Base-by-base conservation (phyloP, 2,329 filamentous ascomycete genomes). In the Thelonectria discophora region DNA sequence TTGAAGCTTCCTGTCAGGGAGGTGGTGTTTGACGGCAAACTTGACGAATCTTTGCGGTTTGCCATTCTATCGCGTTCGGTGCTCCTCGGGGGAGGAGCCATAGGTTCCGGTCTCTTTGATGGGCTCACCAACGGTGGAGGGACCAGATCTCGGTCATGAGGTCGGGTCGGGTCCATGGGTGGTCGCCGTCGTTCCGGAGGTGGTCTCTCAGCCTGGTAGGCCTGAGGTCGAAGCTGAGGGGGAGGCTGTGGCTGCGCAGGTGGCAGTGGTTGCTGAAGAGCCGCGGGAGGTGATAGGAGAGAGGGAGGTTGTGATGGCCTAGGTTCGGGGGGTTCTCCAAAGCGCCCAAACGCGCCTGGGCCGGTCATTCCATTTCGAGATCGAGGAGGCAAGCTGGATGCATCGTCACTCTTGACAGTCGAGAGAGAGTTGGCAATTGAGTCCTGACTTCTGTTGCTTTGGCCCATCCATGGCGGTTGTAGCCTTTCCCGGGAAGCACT, bases 141-240 rank as follows among this genome's bases (percentile, higher is more conserved):
- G 3, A 88, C 84, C 37, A 88, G 74, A 54, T 85, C 82, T 49
- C 80, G 81, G 65, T 88, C 81, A 51, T 81, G 79, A 8, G 84
- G 84, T 32, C 85, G 79, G 7, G 83, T 75, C 8, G 84, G 82
- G 61, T 89, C 85, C 86, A 91, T 90, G 0, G 88, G 87, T 2
- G 89, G 89, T 50, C 89, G 79, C 73, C 84, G 88, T 63, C 89
- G 81, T 67, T 90, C 88, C 0, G 89, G 89, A 1, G 86, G 82
- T 34, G 80, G 80, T 20, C 83, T 77, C 37, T 82, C 82, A 8
- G 63, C 52, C 42, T 71, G 73, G 64, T 60, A 48, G 10, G 72
- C 69, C 21, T 71, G 62, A 39, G 72, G 73, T n/a, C 71, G 68
- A 45, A 67, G 62, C 64, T 67, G 59, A 13, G 74, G 69, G 15